phyloP scores from a whole-genome alignment of 2,329 filamentous ascomycete genomes.

The Cryphonectria naterciae region DNA sequence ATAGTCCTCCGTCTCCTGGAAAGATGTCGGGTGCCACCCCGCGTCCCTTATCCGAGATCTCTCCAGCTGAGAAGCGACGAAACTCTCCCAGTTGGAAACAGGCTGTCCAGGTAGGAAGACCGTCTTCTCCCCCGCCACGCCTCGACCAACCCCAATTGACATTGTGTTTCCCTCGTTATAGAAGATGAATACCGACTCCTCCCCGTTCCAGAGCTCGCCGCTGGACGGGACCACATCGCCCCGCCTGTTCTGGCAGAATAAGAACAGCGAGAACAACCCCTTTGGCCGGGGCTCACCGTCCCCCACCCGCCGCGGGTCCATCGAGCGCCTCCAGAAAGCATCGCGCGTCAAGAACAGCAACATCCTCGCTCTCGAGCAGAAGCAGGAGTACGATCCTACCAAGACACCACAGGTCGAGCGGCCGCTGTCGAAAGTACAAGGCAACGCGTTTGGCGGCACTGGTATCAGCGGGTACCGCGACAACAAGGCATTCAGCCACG shows the following conservation, averaged over 20 bases:
- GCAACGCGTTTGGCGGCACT: slow-evolving; percentile 68
- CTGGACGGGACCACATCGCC: slow-evolving; percentile 72
- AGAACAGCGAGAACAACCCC: slow-evolving; percentile 72
- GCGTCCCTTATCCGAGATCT: slow-evolving; percentile 86
- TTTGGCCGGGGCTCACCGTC: slow-evolving; percentile 67
- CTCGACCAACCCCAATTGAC: slow-evolving; percentile 1
- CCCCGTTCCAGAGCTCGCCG: slow-evolving; percentile 84
- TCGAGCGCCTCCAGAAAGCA: slow-evolving; percentile 92
- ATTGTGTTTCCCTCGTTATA: slow-evolving; percentile 38
- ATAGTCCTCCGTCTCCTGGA: slow-evolving; percentile 65
- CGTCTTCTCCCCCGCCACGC: slow-evolving; percentile 37
- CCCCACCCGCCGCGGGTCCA: slow-evolving; percentile 81
- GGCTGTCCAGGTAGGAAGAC: slow-evolving; percentile 66
- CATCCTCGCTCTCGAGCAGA: slow-evolving; percentile 91
- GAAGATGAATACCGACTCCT: slow-evolving; percentile 77
- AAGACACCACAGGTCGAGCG: slow-evolving; percentile 78
- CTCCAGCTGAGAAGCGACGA: slow-evolving; percentile 79
- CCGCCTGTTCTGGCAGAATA: slow-evolving; percentile 87
- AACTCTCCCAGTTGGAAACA: slow-evolving; percentile 94
- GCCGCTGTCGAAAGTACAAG: slow-evolving; percentile 76
- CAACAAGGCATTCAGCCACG: slow-evolving; percentile 50
- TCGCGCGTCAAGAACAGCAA: slow-evolving; percentile 98
- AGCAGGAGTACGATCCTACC: slow-evolving; percentile 88
- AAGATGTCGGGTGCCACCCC: slow-evolving; percentile 66
- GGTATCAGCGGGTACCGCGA: slow-evolving; percentile 58